Base-by-base conservation (phyloP, 768 basidiomycete genomes). In the Boletus insuetus region DNA sequence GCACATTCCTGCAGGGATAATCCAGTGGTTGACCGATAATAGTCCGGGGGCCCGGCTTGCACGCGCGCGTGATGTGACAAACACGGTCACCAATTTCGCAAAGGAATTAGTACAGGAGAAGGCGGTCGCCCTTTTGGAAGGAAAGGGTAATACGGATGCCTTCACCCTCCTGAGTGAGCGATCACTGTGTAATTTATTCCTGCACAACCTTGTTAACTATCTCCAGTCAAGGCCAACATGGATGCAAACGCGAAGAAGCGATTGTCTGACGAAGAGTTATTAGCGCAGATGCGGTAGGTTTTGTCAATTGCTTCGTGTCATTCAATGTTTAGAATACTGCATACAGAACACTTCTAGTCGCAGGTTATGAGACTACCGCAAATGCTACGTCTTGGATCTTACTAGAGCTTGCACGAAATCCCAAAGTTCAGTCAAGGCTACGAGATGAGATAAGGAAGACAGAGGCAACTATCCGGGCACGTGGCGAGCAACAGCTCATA, bases 301-400 rank as follows among this genome's bases (percentile, higher is more conserved):
- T 41, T 11, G 6, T 46, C 6, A 16, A 3, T 13, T 3, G 0
- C 17, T 14, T 19, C 38, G 9, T 19, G n/a, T 19, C 16, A 39
- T 17, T 39, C 7, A 5, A 39, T 4, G 9, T 39, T 14, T 5
- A 5, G n/a, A 20, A 56, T 46, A 14, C 12, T 13, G 13, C n/a
- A 22, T n/a, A 12, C n/a, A 78, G 78, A 17, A 78, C 75, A 16
- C 71, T 80, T 17, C 64, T 80, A 4, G 56, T 81, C 4, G 76
- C 76, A 44, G 78, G 76, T 3, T 79, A 87, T 66, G 86, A 87
- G 65, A 86, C 84, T 4, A 83, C 80, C 32, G 75, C 84, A 2
- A 81, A 74, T 37, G 75, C 78, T 2, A 54, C 82, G 22, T 71
- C 77, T 47, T 90, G 84, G 84, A 77, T 79, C 4, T 68, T 90